A percentile compares a stretch with the other conserved stretches of the same genome.
phyloP scores from a whole-genome alignment of 352 stramenopile genomes.

The Thalassiosira ordinaria region DNA sequence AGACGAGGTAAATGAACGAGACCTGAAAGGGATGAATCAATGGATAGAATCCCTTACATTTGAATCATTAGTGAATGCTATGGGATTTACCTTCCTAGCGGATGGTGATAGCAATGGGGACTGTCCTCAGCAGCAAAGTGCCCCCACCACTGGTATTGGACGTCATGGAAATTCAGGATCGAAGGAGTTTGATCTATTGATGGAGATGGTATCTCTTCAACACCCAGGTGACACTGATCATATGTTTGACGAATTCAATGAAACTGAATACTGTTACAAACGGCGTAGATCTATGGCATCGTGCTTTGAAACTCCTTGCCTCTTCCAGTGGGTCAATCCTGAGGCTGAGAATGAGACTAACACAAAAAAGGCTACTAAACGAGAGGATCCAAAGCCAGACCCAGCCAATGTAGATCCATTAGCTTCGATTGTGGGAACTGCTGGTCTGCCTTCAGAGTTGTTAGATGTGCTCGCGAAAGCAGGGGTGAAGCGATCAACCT shows the following conservation, averaged over 20 bases:
- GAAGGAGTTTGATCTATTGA: conserved; percentile 71
- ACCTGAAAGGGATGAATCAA: conserved; percentile 45
- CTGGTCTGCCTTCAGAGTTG: conserved; percentile 37
- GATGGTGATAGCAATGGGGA: conserved; percentile 10
- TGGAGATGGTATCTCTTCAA: conserved; percentile 67
- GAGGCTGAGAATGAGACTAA: conserved; percentile 9
- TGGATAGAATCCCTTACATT: conserved; percentile 62
- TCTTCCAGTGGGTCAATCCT: conserved; percentile 56
- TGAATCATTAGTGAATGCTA: conserved; percentile 59
- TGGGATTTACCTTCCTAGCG: conserved; percentile 60
- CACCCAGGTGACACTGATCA: conserved; percentile 41
- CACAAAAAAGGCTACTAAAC: neutral
- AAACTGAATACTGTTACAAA: conserved; percentile 23
- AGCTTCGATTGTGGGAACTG: conserved; percentile 7
- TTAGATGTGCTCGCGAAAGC: conserved; percentile 45
- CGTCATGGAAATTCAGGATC: conserved; percentile 11
- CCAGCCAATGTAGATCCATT: neutral
- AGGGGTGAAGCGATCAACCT: conserved; percentile 51
- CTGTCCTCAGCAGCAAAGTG: neutral
- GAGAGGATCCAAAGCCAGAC: neutral
- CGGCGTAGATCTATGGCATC: conserved; percentile 10
- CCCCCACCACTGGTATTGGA: neutral
- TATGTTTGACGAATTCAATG: conserved; percentile 42
- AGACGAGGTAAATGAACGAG: conserved; percentile 11
- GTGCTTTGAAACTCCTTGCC: conserved; percentile 30